Percentiles rank a stretch among this genome's conserved stretches.
These are phyloP conservation scores for Rhodotorula sp. DNA, from an alignment of 1,284 basidiomycete genomes.

Conservation along the genomic window DNA sequence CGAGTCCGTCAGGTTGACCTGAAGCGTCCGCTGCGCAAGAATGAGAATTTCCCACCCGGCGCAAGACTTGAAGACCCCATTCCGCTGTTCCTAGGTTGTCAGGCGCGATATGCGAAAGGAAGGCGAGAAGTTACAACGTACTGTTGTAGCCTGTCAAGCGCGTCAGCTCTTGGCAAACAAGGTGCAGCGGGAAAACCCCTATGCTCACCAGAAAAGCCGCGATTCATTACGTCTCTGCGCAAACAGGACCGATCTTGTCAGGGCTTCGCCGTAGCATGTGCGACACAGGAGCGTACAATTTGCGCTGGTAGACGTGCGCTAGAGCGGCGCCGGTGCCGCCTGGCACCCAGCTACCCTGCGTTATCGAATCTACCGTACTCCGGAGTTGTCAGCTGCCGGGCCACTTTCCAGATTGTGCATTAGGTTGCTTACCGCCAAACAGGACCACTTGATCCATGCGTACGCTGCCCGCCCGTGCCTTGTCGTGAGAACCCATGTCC, in stretches of 20 bases:
- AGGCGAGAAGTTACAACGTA: not conserved
- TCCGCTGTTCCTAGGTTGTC: not conserved
- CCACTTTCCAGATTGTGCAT: not conserved
- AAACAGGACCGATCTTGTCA: not conserved
- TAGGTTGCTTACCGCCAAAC: conserved; percentile 28
- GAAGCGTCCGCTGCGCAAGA: too few species aligned
- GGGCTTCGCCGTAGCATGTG: too few species aligned
- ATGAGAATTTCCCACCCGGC: conserved; percentile 59
- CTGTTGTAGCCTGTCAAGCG: conserved; percentile 32
- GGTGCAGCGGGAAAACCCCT: fast-evolving
- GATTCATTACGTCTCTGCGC: conserved; percentile 38
- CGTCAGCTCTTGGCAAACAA: too few species aligned
- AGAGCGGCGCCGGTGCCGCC: conserved; percentile 36
- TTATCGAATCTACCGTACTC: conserved; percentile 37
- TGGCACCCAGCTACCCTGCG: conserved; percentile 31
- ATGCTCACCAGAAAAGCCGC: conserved; percentile 35
- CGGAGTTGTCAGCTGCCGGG: not conserved
- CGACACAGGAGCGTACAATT: conserved; percentile 26
- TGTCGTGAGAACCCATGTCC: not conserved
- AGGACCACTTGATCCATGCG: conserved; percentile 27
- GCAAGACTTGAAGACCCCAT: conserved; percentile 69
- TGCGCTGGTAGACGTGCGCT: conserved; percentile 37
- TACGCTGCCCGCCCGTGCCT: conserved; percentile 1
- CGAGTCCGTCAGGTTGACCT: too few species aligned
- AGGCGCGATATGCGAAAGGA: not conserved